Conservation (phyloP, 2,329 filamentous ascomycete genomes). For the Fusarium clavum region DNA sequence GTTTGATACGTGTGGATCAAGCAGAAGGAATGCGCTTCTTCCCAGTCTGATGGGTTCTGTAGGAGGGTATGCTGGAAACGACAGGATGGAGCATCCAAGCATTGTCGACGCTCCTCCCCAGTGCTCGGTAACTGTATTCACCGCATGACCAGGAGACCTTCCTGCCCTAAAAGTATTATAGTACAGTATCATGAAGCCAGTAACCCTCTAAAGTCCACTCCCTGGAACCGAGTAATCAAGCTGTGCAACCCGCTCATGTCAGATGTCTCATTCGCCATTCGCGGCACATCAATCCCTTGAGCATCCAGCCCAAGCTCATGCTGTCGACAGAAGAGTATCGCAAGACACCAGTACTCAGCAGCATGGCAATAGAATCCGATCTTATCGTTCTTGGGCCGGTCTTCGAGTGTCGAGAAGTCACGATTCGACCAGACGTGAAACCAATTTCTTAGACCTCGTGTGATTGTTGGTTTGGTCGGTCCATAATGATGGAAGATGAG, state of each 20-base stretch:
- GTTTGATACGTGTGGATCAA: neutral
- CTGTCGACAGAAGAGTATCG: neutral
- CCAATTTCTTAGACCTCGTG: constrained; percentile 18
- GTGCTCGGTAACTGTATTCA: neutral
- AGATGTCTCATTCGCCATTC: neutral
- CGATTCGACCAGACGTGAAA: constrained; percentile 1
- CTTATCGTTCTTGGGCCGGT: too few species aligned
- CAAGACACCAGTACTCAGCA: constrained; percentile 12
- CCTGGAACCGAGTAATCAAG: neutral
- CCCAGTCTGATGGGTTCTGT: too few species aligned
- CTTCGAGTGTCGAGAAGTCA: neutral
- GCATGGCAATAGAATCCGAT: constrained; percentile 10
- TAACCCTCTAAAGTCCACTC: neutral
- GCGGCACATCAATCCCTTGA: neutral
- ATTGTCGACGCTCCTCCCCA: too few species aligned
- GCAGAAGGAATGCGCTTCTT: neutral
- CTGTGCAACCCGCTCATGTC: neutral
- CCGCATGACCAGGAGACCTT: neutral
- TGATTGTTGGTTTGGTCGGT: neutral
- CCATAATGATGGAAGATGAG: constrained; percentile 27
- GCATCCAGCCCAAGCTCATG: neutral
- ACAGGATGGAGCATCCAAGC: neutral
- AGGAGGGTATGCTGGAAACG: too few species aligned
- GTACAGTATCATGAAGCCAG: neutral
- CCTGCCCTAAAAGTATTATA: too few species aligned